Percentiles rank a stretch among this genome's conserved stretches.
Conservation (phyloP, 208 protist genomes). For the Acanthamoeba royreba region DNA sequence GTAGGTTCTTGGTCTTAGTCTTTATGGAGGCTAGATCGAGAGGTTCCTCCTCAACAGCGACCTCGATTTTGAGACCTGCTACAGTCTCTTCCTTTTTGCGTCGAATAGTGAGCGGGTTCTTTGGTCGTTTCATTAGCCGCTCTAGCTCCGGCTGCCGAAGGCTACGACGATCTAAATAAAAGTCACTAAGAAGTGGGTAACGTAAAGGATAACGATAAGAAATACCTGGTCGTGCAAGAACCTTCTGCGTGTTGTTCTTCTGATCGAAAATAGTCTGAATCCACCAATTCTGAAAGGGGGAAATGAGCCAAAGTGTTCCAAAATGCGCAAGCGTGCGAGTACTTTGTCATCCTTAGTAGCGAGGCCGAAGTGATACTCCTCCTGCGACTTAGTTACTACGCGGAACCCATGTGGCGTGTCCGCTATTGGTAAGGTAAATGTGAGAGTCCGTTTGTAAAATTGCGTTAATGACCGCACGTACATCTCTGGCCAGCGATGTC, state of each 20-base stretch:
- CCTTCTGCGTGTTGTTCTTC: conserved; percentile 24
- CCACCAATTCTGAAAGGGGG: not conserved
- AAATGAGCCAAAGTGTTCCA: too few relatives aligned
- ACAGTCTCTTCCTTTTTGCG: not conserved
- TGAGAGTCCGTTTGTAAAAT: not conserved
- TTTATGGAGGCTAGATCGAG: not conserved
- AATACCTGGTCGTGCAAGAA: not conserved
- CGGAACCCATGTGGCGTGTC: not conserved
- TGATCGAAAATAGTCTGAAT: not conserved
- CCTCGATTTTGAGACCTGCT: not conserved
- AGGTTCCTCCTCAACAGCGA: not conserved
- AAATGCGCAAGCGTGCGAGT: not conserved
- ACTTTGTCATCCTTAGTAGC: not conserved
- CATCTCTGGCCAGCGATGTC: not conserved
- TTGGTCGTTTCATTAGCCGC: not conserved
- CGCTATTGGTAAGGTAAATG: not conserved
- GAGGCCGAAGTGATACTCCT: not conserved
- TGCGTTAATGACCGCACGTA: too few relatives aligned
- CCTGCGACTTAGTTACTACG: not conserved
- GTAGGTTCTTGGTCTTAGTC: not conserved
- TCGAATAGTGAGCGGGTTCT: not conserved
- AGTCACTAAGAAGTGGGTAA: not conserved
- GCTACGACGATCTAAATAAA: not conserved
- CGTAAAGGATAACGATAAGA: too few relatives aligned
- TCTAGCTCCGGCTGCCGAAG: not conserved